Evolutionary conservation across 108 stramenopile genomes (phyloP).

Genomic region (Fragilaria radians): DNA sequence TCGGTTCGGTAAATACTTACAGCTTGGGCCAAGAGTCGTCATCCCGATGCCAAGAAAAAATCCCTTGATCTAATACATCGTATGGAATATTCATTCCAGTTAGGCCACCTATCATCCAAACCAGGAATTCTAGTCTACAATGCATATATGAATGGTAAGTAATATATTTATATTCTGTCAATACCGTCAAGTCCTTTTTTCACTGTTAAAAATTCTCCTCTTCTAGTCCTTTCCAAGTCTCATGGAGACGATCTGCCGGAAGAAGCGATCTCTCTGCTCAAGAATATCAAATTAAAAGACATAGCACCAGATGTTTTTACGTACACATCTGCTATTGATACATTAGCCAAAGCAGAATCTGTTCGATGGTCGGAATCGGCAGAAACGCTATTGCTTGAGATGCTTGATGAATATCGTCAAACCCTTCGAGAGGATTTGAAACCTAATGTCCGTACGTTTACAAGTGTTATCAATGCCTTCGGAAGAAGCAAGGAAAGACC

Average conservation of each 20-base stretch:
- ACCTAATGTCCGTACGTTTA: slow-evolving; percentile 48
- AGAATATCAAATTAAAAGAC: slow-evolving; percentile 7
- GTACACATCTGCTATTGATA: slow-evolving; percentile 39
- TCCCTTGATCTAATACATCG: slow-evolving; percentile 32
- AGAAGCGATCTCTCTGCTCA: slow-evolving; percentile 7
- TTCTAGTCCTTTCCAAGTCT: neutral
- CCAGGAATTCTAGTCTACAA: slow-evolving; percentile 18
- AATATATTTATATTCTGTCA: neutral
- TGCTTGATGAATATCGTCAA: neutral
- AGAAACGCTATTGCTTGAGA: slow-evolving; percentile 13
- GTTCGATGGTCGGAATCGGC: slow-evolving; percentile 21
- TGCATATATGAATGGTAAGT: slow-evolving; percentile 14
- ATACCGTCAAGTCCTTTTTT: neutral
- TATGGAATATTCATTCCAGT: slow-evolving; percentile 25
- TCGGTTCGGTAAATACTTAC: no score
- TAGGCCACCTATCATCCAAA: neutral
- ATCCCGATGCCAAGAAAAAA: slow-evolving; percentile 19
- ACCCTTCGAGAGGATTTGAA: slow-evolving; percentile 15
- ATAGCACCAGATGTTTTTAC: slow-evolving; percentile 36
- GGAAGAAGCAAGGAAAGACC: slow-evolving; percentile 29
- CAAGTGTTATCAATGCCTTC: slow-evolving; percentile 34
- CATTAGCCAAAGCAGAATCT: slow-evolving; percentile 31
- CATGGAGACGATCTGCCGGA: slow-evolving; percentile 3
- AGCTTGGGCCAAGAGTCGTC: slow-evolving; percentile 2
- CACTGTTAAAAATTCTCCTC: neutral